A percentile compares a stretch with the other conserved stretches of the same genome.
Evolutionary conservation across 768 basidiomycete species (phyloP).

Genomic region (Suillus lakei): DNA sequence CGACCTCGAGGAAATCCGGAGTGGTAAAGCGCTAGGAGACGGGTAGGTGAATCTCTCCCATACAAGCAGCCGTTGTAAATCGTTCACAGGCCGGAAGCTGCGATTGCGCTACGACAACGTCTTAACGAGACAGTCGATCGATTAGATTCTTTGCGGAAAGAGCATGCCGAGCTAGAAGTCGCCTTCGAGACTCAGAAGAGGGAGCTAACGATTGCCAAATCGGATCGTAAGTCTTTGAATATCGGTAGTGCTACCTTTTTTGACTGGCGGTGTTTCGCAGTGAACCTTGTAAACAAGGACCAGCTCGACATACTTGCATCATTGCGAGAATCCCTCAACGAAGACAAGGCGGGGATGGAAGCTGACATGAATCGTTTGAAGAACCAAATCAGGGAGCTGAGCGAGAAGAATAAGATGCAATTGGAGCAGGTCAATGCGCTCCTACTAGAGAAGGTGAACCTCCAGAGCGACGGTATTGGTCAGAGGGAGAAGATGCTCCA

Average conservation of each 20-base stretch:
- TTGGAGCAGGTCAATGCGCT: constrained; percentile 85
- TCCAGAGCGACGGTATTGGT: constrained; percentile 90
- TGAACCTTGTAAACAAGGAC: constrained; percentile 91
- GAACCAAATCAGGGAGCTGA: constrained; percentile 70
- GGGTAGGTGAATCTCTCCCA: constrained; percentile 54
- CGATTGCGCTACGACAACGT: constrained; percentile 85
- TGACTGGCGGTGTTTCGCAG: constrained; percentile 42
- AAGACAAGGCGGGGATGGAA: constrained; percentile 82
- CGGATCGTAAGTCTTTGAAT: constrained; percentile 64
- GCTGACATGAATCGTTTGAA: constrained; percentile 66
- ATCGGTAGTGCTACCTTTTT: constrained; percentile 6
- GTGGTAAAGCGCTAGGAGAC: constrained; percentile 82
- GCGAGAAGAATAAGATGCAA: constrained; percentile 89
- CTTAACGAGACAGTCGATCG: constrained; percentile 88
- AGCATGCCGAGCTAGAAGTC: constrained; percentile 74
- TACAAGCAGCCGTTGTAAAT: constrained; percentile 5
- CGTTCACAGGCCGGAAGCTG: constrained; percentile 71
- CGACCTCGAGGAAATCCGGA: constrained; percentile 87
- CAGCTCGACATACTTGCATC: constrained; percentile 88
- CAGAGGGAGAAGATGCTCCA: constrained; percentile 87
- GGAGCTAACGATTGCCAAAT: constrained; percentile 83
- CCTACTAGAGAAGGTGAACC: constrained; percentile 88
- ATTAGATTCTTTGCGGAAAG: constrained; percentile 70
- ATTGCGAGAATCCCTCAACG: constrained; percentile 85
- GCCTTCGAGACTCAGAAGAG: constrained; percentile 61